Evolutionary conservation across 768 basidiomycete genomes (phyloP).

Genomic region (Hypsizygus marmoreus): DNA sequence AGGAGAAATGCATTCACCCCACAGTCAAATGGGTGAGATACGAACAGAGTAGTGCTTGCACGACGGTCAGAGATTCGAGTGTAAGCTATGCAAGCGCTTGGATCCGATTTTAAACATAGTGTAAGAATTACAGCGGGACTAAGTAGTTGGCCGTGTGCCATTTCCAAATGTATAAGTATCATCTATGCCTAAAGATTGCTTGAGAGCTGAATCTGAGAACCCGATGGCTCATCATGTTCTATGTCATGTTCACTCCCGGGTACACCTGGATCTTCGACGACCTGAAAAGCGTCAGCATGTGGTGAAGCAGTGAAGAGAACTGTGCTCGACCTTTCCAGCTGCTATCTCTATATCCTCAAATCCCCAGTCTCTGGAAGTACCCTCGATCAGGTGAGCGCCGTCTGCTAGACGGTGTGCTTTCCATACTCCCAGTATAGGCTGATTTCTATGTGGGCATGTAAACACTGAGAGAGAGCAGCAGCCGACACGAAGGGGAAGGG

Average conservation of each 20-base stretch:
- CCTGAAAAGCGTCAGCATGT: slow-evolving; percentile 38
- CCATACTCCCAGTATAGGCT: slow-evolving; percentile 45
- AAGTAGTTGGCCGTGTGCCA: slow-evolving; percentile 3
- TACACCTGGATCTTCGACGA: slow-evolving; percentile 68
- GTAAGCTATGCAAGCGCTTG: slow-evolving; percentile 97
- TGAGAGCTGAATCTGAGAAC: slow-evolving; percentile 43
- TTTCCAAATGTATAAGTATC: not conserved
- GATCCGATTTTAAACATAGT: slow-evolving; percentile 52
- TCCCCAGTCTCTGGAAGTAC: slow-evolving; percentile 74
- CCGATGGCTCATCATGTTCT: slow-evolving; percentile 51
- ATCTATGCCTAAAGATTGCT: slow-evolving; percentile 35
- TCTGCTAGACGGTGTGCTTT: slow-evolving; percentile 49
- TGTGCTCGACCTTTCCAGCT: slow-evolving; percentile 53
- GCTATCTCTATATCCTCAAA: slow-evolving; percentile 70
- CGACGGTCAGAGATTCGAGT: slow-evolving; percentile 73
- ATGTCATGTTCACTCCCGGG: slow-evolving; percentile 63
- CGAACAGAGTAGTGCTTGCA: slow-evolving; percentile 86
- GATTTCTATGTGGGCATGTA: slow-evolving; percentile 31
- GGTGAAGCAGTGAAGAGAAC: not conserved
- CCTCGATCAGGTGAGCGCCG: slow-evolving; percentile 59
- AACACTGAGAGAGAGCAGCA: slow-evolving; percentile 74
- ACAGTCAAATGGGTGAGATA: slow-evolving; percentile 85
- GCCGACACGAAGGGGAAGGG: slow-evolving; percentile 62
- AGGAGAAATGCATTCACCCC: slow-evolving; percentile 31
- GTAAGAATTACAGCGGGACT: not conserved